Evolutionary conservation across 768 basidiomycete species (phyloP).

Genomic region (Boletus pseudo-olivaceus): DNA sequence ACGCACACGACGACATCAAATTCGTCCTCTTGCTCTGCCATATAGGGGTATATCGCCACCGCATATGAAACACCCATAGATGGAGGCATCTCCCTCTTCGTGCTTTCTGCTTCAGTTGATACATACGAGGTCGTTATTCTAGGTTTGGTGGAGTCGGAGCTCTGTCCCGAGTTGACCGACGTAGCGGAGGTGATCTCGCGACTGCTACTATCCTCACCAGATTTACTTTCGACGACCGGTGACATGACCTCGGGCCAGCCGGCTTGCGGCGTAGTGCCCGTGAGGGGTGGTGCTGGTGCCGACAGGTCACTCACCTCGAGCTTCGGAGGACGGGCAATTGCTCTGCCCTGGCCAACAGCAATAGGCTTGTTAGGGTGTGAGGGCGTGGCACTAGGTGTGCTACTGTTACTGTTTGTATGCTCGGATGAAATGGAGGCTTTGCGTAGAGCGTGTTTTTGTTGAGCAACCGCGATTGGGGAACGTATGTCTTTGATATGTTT

Average conservation of each 20-base stretch:
- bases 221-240: constrained; percentile 48
- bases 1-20: constrained; percentile 95
- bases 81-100: constrained; percentile 42
- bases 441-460: constrained; percentile 90
- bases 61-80: constrained; percentile 78
- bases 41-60: constrained; percentile 97
- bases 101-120: constrained; percentile 32
- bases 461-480: constrained; percentile 94
- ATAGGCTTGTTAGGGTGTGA: constrained; percentile 23
- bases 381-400: constrained; percentile 18
- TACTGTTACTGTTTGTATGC: constrained; percentile 13
- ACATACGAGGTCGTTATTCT: constrained; percentile 14
- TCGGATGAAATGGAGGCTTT: constrained; percentile 55
- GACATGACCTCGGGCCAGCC: constrained; percentile 77
- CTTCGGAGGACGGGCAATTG: constrained; percentile 57
- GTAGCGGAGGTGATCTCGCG: constrained; percentile 37
- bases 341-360: constrained; percentile 30
- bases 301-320: constrained; percentile 67
- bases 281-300: constrained; percentile 49
- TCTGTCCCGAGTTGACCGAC: constrained; percentile 29
- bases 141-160: constrained; percentile 25
- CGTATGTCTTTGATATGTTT: constrained; percentile 93
- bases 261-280: constrained; percentile 61
- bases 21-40: constrained; percentile 98
- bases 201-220: constrained; percentile 42